phyloP scores from a whole-genome alignment of 805 yeast species.

The Wickerhamiella domercqiae region DNA sequence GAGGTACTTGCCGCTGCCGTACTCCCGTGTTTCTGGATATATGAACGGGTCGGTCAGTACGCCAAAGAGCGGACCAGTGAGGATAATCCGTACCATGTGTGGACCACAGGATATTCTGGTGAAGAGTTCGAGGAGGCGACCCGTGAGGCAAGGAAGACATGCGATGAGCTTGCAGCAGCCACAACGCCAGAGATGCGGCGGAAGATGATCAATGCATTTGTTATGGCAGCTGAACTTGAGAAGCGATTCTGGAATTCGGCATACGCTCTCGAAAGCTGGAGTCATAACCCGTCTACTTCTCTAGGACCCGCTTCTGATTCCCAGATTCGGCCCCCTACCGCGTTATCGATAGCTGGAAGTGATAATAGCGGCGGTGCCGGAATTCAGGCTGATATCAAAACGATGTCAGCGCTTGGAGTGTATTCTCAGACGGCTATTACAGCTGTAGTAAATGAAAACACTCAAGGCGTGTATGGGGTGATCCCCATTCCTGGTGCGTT shows the following conservation, averaged over 20 bases:
- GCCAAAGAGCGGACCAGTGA: conserved; percentile 47
- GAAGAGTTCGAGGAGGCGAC: conserved; percentile 44
- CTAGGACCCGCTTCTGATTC: background rate
- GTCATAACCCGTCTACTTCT: background rate
- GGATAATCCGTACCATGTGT: conserved; percentile 25
- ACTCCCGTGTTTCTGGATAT: conserved; percentile 17
- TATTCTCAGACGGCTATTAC: conserved; percentile 66
- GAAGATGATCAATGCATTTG: conserved; percentile 12
- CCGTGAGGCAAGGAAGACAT: conserved; percentile 23
- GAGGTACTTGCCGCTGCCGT: conserved; percentile 17
- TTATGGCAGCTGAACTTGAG: conserved; percentile 10
- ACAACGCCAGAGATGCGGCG: conserved; percentile 9
- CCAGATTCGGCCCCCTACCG: conserved; percentile 2
- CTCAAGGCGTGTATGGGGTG: conserved; percentile 21
- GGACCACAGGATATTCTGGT: conserved; percentile 50
- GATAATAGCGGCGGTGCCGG: conserved; percentile 90
- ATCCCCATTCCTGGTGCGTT: conserved; percentile 20
- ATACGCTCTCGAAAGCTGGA: conserved; percentile 12
- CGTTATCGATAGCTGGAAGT: conserved; percentile 34
- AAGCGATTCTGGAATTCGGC: conserved; percentile 16
- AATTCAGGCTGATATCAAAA: conserved; percentile 74
- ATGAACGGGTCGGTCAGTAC: conserved; percentile 31
- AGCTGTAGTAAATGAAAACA: conserved; percentile 71
- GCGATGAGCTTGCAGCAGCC: conserved; percentile 9
- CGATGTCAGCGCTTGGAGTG: conserved; percentile 59